phyloP scores from a whole-genome alignment of 768 basidiomycete genomes.

The Leucogyrophana mollusca region DNA sequence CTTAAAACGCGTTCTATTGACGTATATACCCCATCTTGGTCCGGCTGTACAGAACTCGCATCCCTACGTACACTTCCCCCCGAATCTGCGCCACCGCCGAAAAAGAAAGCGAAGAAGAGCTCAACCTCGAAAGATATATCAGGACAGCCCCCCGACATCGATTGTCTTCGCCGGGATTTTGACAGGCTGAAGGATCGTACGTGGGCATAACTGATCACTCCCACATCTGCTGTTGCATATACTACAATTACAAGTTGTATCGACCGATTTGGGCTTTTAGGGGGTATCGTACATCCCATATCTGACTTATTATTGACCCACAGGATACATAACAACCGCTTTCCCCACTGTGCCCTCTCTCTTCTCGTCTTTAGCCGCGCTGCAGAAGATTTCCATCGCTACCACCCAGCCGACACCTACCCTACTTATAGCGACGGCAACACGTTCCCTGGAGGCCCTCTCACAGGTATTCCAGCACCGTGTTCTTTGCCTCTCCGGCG shows the following conservation, averaged over 20 bases:
- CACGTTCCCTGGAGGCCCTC: too few relatives aligned
- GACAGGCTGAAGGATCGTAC: background rate
- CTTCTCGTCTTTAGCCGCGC: too few relatives aligned
- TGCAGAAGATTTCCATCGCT: too few relatives aligned
- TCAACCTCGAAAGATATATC: constrained; percentile 16
- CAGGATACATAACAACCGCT: too few relatives aligned
- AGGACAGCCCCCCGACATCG: constrained; percentile 16
- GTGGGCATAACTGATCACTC: background rate
- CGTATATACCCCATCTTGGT: background rate
- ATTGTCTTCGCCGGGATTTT: constrained; percentile 19
- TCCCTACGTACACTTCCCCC: constrained; percentile 19
- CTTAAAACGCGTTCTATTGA: background rate
- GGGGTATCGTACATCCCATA: too few relatives aligned
- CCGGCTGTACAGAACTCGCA: constrained; percentile 16
- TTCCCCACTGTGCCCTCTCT: too few relatives aligned
- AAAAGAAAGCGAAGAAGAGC: background rate
- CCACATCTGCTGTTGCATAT: background rate
- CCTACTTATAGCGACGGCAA: too few relatives aligned
- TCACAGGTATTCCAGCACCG: too few relatives aligned
- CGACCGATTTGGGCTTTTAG: too few relatives aligned
- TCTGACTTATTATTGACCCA: too few relatives aligned
- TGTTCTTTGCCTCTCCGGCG: too few relatives aligned
- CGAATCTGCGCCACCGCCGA: constrained; percentile 5
- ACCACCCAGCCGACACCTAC: too few relatives aligned
- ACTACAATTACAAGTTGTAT: background rate